These are phyloP conservation scores for Phytophthora uliginosa DNA, from an alignment of 352 stramenopile species.

Conservation along the genomic window DNA sequence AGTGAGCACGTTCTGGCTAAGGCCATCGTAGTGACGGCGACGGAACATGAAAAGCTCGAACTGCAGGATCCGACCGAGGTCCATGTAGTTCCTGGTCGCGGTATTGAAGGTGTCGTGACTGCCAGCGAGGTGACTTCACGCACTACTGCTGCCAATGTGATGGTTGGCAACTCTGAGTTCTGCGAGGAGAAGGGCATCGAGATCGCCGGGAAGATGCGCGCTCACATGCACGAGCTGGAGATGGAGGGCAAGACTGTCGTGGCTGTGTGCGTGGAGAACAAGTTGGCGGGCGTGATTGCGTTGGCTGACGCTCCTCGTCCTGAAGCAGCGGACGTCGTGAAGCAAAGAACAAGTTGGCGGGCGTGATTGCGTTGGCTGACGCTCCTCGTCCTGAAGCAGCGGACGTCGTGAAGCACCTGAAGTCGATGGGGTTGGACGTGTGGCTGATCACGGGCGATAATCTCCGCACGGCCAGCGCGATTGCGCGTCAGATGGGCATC, in stretches of 20 bases:
- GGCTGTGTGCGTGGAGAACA: slow-evolving; percentile 75
- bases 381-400: slow-evolving; percentile 80
- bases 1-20: slow-evolving; percentile 91
- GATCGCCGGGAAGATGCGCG: slow-evolving; percentile 66
- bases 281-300: slow-evolving; percentile 80
- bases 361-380: slow-evolving; percentile 83
- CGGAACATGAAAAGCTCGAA: slow-evolving; percentile 79
- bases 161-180: slow-evolving; percentile 85
- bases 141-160: slow-evolving; percentile 45
- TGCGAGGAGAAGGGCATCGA: slow-evolving; percentile 84
- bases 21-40: slow-evolving; percentile 82
- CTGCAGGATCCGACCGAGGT: slow-evolving; percentile 82
- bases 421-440: slow-evolving; percentile 85
- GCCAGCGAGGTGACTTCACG: slow-evolving; percentile 28
- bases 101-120: slow-evolving; percentile 75
- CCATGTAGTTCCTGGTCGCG: slow-evolving; percentile 79
- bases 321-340: slow-evolving; percentile 79
- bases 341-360: slow-evolving; percentile 79
- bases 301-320: slow-evolving; percentile 81
- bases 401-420: slow-evolving; percentile 78
- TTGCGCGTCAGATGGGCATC: slow-evolving; percentile 93
- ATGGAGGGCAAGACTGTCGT: slow-evolving; percentile 90
- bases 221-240: slow-evolving; percentile 86
- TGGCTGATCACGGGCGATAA: slow-evolving; percentile 95
- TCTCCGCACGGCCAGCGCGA: slow-evolving; percentile 90